A percentile compares a stretch with the other conserved stretches of the same genome.
phyloP scores from a whole-genome alignment of 495 filamentous ascomycete genomes.

The Mytilinidion resinicola region DNA sequence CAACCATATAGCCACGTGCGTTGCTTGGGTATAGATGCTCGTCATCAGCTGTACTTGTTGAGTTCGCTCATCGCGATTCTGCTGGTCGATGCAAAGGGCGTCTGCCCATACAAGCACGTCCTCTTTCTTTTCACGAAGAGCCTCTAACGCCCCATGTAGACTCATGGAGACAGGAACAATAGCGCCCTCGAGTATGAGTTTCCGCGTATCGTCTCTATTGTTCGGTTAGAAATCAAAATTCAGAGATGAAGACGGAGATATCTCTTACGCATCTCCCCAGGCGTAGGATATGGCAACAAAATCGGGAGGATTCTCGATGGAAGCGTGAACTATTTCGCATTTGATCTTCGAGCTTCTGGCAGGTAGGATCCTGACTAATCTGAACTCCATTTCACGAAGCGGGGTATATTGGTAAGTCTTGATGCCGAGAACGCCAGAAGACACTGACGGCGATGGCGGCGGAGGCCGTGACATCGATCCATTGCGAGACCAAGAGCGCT shows the following conservation, averaged over 20 bases:
- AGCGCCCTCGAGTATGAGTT: constrained; percentile 24
- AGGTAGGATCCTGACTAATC: too few species aligned
- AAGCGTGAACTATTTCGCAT: too few species aligned
- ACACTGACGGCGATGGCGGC: too few species aligned
- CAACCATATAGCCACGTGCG: constrained; percentile 37
- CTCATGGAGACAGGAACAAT: constrained; percentile 9
- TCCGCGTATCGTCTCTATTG: constrained; percentile 22
- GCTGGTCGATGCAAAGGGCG: constrained; percentile 32
- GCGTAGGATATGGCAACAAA: constrained; percentile 16
- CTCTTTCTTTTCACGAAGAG: constrained; percentile 7
- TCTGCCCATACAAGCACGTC: constrained; percentile 25
- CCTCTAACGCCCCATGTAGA: constrained; percentile 10
- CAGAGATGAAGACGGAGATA: too few species aligned
- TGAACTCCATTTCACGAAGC: too few species aligned
- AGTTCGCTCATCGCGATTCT: constrained; percentile 5
- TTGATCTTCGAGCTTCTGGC: too few species aligned
- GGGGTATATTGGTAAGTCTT: too few species aligned
- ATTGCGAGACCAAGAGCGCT: too few species aligned
- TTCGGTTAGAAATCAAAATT: too few species aligned
- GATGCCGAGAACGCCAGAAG: too few species aligned
- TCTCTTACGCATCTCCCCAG: constrained; percentile 18
- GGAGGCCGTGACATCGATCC: too few species aligned
- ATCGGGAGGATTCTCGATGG: too few species aligned
- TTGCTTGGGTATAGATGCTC: constrained; percentile 33
- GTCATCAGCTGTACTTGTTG: constrained; percentile 18